Evolutionary conservation across 2,329 filamentous ascomycete species (phyloP).

Genomic region (Talaromyces sp.): DNA sequence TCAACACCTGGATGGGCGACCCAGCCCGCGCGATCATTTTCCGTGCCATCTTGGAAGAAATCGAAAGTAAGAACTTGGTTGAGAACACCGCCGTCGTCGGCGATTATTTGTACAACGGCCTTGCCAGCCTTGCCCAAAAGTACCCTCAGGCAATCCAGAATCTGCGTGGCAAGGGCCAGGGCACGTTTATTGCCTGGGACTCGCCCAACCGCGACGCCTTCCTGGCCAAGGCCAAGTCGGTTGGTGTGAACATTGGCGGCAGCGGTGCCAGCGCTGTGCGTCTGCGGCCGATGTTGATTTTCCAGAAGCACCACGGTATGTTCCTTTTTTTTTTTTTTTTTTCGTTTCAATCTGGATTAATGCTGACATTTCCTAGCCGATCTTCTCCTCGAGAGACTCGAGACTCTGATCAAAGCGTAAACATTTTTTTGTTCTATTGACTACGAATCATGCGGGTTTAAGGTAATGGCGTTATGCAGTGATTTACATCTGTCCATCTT

Average conservation of each 20-base stretch:
- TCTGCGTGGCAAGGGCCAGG: slow-evolving; percentile 79
- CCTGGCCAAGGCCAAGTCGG: slow-evolving; percentile 68
- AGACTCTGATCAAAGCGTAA: slow-evolving; percentile 59
- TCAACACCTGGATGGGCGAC: slow-evolving; percentile 98
- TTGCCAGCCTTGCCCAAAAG: slow-evolving; percentile 62
- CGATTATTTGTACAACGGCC: slow-evolving; percentile 67
- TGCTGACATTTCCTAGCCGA: slow-evolving; percentile 47
- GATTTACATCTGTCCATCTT: background rate
- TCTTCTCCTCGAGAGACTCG: slow-evolving; percentile 70
- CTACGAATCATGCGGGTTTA: background rate
- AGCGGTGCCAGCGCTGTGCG: slow-evolving; percentile 70
- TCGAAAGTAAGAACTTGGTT: slow-evolving; percentile 71
- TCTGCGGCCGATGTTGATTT: slow-evolving; percentile 83
- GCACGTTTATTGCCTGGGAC: slow-evolving; percentile 92
- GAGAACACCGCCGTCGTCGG: slow-evolving; percentile 72
- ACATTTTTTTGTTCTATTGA: background rate
- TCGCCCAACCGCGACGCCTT: slow-evolving; percentile 74
- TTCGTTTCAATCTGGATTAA: background rate
- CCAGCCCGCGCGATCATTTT: slow-evolving; percentile 79
- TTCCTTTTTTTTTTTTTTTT: background rate
- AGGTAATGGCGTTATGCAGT: background rate
- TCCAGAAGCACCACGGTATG: slow-evolving; percentile 78
- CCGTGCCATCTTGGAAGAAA: slow-evolving; percentile 78
- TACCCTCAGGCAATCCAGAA: slow-evolving; percentile 77
- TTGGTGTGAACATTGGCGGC: slow-evolving; percentile 84